These are phyloP conservation scores for Chernovozyma aurita DNA, from an alignment of 1,139 yeast species.

Conservation along the genomic window DNA sequence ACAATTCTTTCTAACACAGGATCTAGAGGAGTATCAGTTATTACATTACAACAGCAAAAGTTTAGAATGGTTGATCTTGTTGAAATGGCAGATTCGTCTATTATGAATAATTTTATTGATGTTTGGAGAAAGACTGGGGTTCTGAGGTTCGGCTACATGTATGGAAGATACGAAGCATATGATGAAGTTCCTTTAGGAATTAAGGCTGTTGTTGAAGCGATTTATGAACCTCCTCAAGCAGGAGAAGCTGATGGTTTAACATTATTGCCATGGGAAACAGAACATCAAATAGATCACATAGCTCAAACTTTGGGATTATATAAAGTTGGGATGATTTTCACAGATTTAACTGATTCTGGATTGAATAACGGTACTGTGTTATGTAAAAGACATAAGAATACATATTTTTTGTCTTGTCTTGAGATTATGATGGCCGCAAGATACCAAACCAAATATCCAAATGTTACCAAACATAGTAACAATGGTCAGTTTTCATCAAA, in stretches of 20 bases:
- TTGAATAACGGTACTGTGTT: constrained; percentile 82
- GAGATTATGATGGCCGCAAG: constrained; percentile 86
- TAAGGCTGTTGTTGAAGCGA: constrained; percentile 89
- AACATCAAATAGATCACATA: constrained; percentile 47
- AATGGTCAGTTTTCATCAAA: constrained; percentile 77
- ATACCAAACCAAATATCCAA: constrained; percentile 67
- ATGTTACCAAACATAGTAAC: constrained; percentile 59
- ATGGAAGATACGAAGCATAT: constrained; percentile 76
- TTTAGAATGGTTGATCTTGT: constrained; percentile 98
- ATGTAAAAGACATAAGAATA: constrained; percentile 89
- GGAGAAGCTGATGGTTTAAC: constrained; percentile 85
- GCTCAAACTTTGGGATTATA: constrained; percentile 60
- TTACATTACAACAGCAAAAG: constrained; percentile 83
- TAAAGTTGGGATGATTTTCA: constrained; percentile 80
- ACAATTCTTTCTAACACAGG: constrained; percentile 73
- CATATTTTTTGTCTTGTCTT: constrained; percentile 80
- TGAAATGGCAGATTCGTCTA: constrained; percentile 71
- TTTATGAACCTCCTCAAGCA: constrained; percentile 88
- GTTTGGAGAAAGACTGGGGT: constrained; percentile 86
- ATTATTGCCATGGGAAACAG: constrained; percentile 59
- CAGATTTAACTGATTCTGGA: constrained; percentile 89
- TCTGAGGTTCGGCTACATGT: constrained; percentile 81
- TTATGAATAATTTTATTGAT: constrained; percentile 80
- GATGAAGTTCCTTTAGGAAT: constrained; percentile 88
- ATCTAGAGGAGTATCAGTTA: constrained; percentile 97